phyloP scores from a whole-genome alignment of 768 basidiomycete species.

The Leccinum disarticulatum region DNA sequence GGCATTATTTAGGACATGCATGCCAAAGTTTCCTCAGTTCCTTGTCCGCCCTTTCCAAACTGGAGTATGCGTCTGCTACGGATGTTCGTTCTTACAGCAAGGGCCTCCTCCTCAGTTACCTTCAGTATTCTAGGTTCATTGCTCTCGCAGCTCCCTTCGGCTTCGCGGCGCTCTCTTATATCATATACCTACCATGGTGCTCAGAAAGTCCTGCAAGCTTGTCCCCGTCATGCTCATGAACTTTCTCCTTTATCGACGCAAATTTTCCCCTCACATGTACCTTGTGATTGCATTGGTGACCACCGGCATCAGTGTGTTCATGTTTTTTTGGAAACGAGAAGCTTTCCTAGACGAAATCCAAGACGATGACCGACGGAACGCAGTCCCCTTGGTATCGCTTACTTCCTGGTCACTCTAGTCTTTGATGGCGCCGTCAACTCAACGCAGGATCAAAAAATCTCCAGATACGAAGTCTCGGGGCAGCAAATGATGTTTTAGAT shows the following conservation, averaged over 20 bases:
- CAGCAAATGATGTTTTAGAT: conserved; percentile 99
- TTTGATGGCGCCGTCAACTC: conserved; percentile 94
- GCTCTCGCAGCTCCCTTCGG: conserved; percentile 94
- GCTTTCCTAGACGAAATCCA: conserved; percentile 37
- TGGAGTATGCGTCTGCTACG: conserved; percentile 28
- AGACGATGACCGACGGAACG: conserved; percentile 28
- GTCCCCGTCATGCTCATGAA: conserved; percentile 99
- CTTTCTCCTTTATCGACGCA: conserved; percentile 88
- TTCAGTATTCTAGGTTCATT: conserved; percentile 85
- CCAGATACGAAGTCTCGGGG: conserved; percentile 68
- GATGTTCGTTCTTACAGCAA: conserved; percentile 37
- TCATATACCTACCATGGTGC: conserved; percentile 99
- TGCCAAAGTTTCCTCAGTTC: conserved; percentile 80
- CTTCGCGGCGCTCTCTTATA: conserved; percentile 91
- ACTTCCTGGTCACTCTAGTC: conserved; percentile 81
- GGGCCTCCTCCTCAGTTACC: conserved; percentile 66
- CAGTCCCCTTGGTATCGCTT: conserved; percentile 63
- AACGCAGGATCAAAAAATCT: conserved; percentile 96
- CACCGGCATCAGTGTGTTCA: conserved; percentile 87
- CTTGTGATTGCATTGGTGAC: conserved; percentile 94
- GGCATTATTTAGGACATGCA: conserved; percentile 77
- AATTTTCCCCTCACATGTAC: conserved; percentile 93
- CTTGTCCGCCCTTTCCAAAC: conserved; percentile 58
- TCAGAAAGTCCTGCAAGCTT: conserved; percentile 98
- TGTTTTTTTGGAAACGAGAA: conserved; percentile 71